Evolutionary conservation across 306 rosid species (phyloP).

Genomic region (Acacia crassicarpa): DNA sequence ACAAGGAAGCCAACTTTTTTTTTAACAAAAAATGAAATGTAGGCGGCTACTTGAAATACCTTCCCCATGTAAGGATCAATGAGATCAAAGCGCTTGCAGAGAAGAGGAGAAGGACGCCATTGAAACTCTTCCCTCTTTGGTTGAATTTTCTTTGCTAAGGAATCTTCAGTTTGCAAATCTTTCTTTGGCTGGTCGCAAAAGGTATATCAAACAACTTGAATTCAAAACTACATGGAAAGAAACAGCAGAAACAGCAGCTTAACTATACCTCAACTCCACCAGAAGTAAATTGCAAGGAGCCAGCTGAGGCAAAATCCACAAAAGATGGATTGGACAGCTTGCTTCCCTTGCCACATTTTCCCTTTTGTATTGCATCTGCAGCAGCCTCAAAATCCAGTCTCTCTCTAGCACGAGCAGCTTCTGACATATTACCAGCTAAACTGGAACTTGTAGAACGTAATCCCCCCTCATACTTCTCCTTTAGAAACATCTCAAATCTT

Average conservation of each 20-base stretch:
- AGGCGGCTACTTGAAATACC: conserved; percentile 48
- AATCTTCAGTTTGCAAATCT: conserved; percentile 58
- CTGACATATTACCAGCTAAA: conserved; percentile 82
- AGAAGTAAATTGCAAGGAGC: conserved; percentile 80
- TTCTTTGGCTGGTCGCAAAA: conserved; percentile 58
- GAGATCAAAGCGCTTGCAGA: conserved; percentile 98
- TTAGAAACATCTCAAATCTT: conserved; percentile 87
- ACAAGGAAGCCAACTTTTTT: conserved; percentile 4
- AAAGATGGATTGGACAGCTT: conserved; percentile 50
- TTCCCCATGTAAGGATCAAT: conserved; percentile 96
- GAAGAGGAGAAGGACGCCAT: conserved; percentile 90
- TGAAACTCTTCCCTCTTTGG: conserved; percentile 86
- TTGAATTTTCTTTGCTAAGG: conserved; percentile 48
- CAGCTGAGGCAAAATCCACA: conserved; percentile 59
- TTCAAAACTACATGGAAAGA: conserved; percentile 26
- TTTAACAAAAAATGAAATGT: background rate
- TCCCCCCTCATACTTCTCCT: conserved; percentile 92
- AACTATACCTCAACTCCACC: conserved; percentile 75
- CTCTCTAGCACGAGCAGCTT: conserved; percentile 94
- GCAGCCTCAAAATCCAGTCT: conserved; percentile 95
- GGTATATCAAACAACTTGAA: conserved; percentile 35
- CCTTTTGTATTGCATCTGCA: conserved; percentile 84
- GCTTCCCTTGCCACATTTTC: conserved; percentile 55
- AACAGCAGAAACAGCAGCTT: conserved; percentile 30
- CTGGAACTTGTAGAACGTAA: conserved; percentile 71